phyloP scores from a whole-genome alignment of 73 alveolate genomes.

The Paramecium octaurelia region DNA sequence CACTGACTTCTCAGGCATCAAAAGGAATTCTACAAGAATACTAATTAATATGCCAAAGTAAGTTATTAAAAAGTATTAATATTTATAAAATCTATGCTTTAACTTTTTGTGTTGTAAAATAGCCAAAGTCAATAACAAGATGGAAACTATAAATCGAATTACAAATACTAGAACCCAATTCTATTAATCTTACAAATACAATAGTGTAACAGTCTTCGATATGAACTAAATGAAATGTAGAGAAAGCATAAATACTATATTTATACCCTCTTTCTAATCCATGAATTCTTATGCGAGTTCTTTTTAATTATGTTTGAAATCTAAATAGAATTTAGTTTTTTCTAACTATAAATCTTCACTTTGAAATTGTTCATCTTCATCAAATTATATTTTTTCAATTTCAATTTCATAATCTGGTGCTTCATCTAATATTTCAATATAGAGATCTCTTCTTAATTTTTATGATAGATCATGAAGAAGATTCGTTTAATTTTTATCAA shows the following conservation, averaged over 20 bases:
- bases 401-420: conserved; percentile 39
- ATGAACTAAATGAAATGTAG: background rate
- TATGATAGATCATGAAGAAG: background rate
- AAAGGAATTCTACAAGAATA: background rate
- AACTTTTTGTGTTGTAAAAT: background rate
- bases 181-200: background rate
- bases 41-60: background rate
- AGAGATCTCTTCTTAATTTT: conserved; percentile 33
- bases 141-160: background rate
- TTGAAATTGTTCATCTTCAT: background rate
- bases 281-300: conserved; percentile 28
- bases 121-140: background rate
- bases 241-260: background rate
- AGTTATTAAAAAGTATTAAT: background rate
- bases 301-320: background rate
- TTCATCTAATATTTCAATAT: conserved; percentile 2
- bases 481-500: background rate
- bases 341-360: conserved; percentile 28
- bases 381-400: background rate
- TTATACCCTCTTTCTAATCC: conserved; percentile 11
- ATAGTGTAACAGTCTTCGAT: background rate
- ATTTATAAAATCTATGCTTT: background rate
- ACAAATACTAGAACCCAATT: background rate
- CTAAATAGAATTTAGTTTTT: background rate
- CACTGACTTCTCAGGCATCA: background rate